Evolutionary conservation across 1,139 yeast species (phyloP).

Genomic region (Taphrina confusa): DNA sequence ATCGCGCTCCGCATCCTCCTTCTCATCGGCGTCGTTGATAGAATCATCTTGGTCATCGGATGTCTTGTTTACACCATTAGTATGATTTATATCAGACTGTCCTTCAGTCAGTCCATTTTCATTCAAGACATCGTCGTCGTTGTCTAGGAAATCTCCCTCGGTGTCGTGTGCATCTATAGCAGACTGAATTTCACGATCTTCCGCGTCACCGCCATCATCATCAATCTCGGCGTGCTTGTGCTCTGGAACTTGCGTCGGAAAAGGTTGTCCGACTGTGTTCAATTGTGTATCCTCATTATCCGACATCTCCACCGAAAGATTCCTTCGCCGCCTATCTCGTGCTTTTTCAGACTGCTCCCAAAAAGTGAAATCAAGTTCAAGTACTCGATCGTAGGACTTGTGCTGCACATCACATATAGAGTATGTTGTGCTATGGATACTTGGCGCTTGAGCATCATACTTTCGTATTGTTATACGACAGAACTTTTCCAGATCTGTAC

Average conservation of each 20-base stretch:
- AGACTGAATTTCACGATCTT: neutral
- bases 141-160: conserved; percentile 5
- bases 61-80: neutral
- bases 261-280: conserved; percentile 11
- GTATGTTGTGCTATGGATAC: too few species aligned
- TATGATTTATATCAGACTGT: neutral
- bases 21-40: neutral
- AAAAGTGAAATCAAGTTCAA: too few species aligned
- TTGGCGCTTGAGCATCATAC: neutral
- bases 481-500: too few species aligned
- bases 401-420: too few species aligned
- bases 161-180: conserved; percentile 10
- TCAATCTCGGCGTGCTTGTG: neutral
- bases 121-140: neutral
- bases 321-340: too few species aligned
- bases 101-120: conserved; percentile 15
- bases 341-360: too few species aligned
- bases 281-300: conserved; percentile 8
- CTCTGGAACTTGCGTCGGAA: neutral
- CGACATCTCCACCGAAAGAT: too few species aligned
- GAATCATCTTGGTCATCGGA: neutral
- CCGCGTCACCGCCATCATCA: neutral
- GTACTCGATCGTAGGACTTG: too few species aligned
- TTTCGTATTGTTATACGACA: neutral
- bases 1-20: neutral